Conservation (phyloP, 495 filamentous ascomycete species). For the Neohortaea acidophila region DNA sequence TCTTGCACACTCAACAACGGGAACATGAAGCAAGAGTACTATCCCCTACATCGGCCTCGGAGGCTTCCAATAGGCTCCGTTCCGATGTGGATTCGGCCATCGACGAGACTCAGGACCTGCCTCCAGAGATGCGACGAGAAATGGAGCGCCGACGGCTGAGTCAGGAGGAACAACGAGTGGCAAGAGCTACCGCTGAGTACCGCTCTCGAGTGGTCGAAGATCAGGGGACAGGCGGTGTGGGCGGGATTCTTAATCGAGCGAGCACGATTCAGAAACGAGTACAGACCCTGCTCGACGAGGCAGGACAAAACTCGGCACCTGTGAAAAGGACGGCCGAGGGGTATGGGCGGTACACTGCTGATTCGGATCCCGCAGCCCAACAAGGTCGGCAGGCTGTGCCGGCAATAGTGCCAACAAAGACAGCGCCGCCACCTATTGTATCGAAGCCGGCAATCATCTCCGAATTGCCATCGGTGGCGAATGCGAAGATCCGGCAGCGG, state of each 20-base stretch:
- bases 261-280: conserved; percentile 81
- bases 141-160: conserved; percentile 70
- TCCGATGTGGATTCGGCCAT: conserved; percentile 35
- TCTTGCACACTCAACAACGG: too few relatives aligned
- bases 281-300: conserved; percentile 71
- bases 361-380: conserved; percentile 1
- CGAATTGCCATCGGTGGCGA: conserved; percentile 4
- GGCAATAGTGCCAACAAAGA: background rate
- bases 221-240: conserved; percentile 21
- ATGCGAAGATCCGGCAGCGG: conserved; percentile 7
- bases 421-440: conserved; percentile 4
- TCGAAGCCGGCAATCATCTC: conserved; percentile 1
- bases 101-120: conserved; percentile 53
- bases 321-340: conserved; percentile 65
- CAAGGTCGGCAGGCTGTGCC: background rate
- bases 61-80: conserved; percentile 52
- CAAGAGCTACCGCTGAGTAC: conserved; percentile 82
- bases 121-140: conserved; percentile 81
- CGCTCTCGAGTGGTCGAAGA: conserved; percentile 56
- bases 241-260: conserved; percentile 16
- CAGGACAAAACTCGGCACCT: conserved; percentile 37
- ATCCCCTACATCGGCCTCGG: conserved; percentile 62
- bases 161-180: conserved; percentile 85
- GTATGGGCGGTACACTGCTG: conserved; percentile 70
- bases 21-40: conserved; percentile 22